Conservation (phyloP, 768 basidiomycete species). For the Leccinum incarnatum region DNA sequence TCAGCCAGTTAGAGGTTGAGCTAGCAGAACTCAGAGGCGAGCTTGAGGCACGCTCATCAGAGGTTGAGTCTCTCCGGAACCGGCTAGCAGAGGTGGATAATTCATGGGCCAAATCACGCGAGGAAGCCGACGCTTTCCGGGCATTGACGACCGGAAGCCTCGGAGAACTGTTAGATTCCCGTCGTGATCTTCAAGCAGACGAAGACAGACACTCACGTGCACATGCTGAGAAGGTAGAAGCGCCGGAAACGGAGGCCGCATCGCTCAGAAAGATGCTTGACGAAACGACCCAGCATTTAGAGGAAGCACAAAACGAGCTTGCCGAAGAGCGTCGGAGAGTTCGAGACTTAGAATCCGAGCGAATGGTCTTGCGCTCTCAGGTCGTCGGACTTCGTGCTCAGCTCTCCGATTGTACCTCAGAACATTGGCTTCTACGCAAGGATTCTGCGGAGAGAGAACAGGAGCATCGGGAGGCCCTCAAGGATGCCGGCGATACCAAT, state of each 20-base stretch:
- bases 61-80: slow-evolving; percentile 65
- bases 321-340: slow-evolving; percentile 63
- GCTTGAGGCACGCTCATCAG: slow-evolving; percentile 68
- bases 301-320: slow-evolving; percentile 65
- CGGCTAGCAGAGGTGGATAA: slow-evolving; percentile 81
- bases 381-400: slow-evolving; percentile 71
- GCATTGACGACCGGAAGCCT: slow-evolving; percentile 83
- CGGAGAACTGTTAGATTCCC: slow-evolving; percentile 84
- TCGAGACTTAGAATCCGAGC: slow-evolving; percentile 63
- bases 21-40: slow-evolving; percentile 78
- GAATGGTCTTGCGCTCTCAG: slow-evolving; percentile 66
- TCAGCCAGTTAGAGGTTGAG: slow-evolving; percentile 70
- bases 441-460: slow-evolving; percentile 66
- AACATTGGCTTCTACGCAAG: slow-evolving; percentile 66
- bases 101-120: slow-evolving; percentile 86
- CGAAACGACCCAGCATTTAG: slow-evolving; percentile 68
- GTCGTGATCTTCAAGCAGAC: slow-evolving; percentile 79
- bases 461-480: slow-evolving; percentile 58
- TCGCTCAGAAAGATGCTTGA: slow-evolving; percentile 79
- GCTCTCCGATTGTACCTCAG: slow-evolving; percentile 62
- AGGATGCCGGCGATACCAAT: slow-evolving; percentile 65
- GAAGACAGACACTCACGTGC: slow-evolving; percentile 75
- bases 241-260: slow-evolving; percentile 72
- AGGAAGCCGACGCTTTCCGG: slow-evolving; percentile 89
- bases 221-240: slow-evolving; percentile 79